These are phyloP conservation scores for Eucalyptus curtisii DNA, from an alignment of 345 rosid species.

Conservation along the genomic window DNA sequence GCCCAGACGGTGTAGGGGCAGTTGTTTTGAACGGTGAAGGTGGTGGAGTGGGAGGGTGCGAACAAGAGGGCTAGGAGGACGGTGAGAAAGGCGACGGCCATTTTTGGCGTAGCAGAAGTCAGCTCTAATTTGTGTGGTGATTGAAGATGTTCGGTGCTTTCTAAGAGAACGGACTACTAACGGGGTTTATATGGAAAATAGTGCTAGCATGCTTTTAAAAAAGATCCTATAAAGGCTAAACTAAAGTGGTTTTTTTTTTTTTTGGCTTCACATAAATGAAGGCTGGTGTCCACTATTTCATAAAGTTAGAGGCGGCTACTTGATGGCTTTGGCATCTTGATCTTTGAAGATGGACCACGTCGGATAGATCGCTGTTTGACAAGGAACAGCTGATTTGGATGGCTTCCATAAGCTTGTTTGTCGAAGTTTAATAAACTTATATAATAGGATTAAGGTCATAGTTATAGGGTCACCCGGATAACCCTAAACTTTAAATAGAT, in stretches of 20 bases:
- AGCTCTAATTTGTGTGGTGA: background rate
- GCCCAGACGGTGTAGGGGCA: constrained; percentile 22
- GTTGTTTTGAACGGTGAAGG: constrained; percentile 1
- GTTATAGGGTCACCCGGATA: background rate
- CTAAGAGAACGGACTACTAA: background rate
- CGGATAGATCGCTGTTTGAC: background rate
- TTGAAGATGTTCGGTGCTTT: background rate
- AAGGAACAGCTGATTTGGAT: background rate
- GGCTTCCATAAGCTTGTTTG: background rate
- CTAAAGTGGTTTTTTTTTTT: too few relatives aligned
- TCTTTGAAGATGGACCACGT: background rate
- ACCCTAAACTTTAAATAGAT: background rate
- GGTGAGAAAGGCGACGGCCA: background rate
- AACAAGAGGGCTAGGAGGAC: background rate
- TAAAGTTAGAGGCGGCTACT: background rate
- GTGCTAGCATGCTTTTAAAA: background rate
- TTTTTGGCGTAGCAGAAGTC: accelerated
- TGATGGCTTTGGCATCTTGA: background rate
- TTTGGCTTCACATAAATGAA: background rate
- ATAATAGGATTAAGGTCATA: background rate
- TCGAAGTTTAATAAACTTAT: background rate
- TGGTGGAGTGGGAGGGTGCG: background rate
- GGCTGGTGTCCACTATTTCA: background rate
- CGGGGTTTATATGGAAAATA: background rate
- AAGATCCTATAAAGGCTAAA: background rate